Conservation (phyloP, 2,329 filamentous ascomycete genomes). For the Teratosphaeria nubilosa region DNA sequence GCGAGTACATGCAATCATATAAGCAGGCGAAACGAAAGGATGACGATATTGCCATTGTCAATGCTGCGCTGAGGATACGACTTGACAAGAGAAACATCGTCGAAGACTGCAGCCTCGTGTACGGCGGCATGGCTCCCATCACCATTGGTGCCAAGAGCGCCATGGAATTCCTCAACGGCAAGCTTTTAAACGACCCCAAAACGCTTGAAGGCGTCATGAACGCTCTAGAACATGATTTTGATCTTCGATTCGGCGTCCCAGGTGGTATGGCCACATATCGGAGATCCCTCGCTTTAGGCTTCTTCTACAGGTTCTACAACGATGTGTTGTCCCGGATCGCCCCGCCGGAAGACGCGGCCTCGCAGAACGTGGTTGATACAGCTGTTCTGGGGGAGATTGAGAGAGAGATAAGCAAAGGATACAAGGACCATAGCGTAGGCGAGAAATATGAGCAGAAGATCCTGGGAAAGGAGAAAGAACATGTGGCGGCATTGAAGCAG, state of each 20-base stretch:
- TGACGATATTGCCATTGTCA: conserved; percentile 97
- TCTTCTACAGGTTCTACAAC: conserved; percentile 97
- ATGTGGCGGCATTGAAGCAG: conserved; percentile 88
- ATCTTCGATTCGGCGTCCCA: conserved; percentile 79
- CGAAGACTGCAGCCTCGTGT: conserved; percentile 67
- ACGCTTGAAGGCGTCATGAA: conserved; percentile 87
- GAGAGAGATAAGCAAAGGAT: conserved; percentile 67
- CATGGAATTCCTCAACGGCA: conserved; percentile 63
- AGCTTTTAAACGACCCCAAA: conserved; percentile 66
- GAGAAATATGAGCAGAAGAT: conserved; percentile 71
- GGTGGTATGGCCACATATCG: conserved; percentile 97
- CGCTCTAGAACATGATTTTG: conserved; percentile 79
- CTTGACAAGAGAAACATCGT: conserved; percentile 62
- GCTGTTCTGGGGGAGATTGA: conserved; percentile 79
- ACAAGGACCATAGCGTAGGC: conserved; percentile 66
- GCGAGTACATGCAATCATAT: conserved; percentile 80
- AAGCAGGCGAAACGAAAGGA: conserved; percentile 97
- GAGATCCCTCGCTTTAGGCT: conserved; percentile 78
- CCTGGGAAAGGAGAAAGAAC: conserved; percentile 74
- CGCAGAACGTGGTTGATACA: conserved; percentile 46
- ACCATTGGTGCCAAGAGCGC: conserved; percentile 80
- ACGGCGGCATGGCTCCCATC: conserved; percentile 88
- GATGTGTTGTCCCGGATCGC: conserved; percentile 60
- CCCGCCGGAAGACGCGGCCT: conserved; percentile 29
- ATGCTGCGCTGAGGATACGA: conserved; percentile 67